These are phyloP conservation scores for Polymyxa betae DNA, from an alignment of 208 protist species.

Conservation along the genomic window DNA sequence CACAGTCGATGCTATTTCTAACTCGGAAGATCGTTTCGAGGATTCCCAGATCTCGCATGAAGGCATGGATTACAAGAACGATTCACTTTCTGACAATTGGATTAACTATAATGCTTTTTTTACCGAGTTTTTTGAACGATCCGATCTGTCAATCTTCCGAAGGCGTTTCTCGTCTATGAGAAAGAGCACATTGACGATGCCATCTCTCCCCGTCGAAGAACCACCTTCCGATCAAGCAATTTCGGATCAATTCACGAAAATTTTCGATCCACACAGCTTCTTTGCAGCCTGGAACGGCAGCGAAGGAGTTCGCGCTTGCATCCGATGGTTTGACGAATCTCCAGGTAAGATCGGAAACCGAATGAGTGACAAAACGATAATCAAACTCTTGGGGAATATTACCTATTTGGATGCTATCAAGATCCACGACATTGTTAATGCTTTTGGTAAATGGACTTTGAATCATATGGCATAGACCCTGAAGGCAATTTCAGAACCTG, in stretches of 20 bases:
- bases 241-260: neutral
- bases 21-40: neutral
- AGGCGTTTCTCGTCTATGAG: neutral
- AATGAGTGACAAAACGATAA: neutral
- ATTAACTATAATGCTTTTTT: neutral
- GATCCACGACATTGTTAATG: neutral
- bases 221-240: neutral
- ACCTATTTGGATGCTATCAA: constrained; percentile 36
- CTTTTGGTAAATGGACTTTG: neutral
- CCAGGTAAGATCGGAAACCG: neutral
- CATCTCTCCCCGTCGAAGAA: neutral
- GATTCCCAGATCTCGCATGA: too few relatives aligned
- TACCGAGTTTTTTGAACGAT: neutral
- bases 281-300: neutral
- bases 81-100: too few relatives aligned
- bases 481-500: neutral
- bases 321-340: neutral
- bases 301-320: neutral
- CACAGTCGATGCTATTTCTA: neutral
- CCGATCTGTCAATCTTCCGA: neutral
- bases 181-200: neutral
- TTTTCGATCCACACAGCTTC: neutral
- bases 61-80: too few relatives aligned
- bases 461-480: neutral
- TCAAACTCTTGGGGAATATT: neutral